phyloP scores from a whole-genome alignment of 257 asterid species.

The Scutellaria galericulata region DNA sequence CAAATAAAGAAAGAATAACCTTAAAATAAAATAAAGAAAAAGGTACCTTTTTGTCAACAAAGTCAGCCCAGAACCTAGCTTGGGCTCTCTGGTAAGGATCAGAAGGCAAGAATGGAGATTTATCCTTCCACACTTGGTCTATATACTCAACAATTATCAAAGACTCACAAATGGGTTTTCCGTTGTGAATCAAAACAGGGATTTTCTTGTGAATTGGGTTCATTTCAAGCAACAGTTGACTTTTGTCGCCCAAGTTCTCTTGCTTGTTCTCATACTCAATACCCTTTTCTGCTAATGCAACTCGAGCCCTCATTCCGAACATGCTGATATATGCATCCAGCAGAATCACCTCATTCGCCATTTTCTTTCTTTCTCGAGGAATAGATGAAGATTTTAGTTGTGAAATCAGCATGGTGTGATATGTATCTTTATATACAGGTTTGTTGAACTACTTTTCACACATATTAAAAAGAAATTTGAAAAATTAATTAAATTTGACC shows the following conservation, averaged over 20 bases:
- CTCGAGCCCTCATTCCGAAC: conserved; percentile 10
- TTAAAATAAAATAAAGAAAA: no score
- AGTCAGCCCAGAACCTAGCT: conserved; percentile 31
- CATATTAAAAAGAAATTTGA: no score
- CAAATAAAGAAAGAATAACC: no score
- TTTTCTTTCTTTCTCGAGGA: no score
- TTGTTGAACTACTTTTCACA: no score
- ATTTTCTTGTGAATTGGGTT: conserved; percentile 29
- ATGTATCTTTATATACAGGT: no score
- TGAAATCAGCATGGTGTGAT: no score
- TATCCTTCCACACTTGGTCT: neutral
- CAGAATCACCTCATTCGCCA: neutral
- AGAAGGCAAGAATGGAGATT: neutral
- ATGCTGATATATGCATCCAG: neutral
- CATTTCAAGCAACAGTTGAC: conserved; percentile 3
- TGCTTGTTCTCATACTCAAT: conserved; percentile 18
- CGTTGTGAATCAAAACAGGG: neutral
- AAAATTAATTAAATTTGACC: no score
- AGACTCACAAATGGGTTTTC: neutral
- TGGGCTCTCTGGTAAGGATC: conserved; percentile 8
- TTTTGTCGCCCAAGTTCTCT: neutral
- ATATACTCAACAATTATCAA: neutral
- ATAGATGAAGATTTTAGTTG: no score
- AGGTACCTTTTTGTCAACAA: conserved; percentile 26
- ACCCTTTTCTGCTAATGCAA: conserved; percentile 29